These are phyloP conservation scores for Botryotinia globosa DNA, from an alignment of 2,329 filamentous ascomycete genomes.

Conservation along the genomic window DNA sequence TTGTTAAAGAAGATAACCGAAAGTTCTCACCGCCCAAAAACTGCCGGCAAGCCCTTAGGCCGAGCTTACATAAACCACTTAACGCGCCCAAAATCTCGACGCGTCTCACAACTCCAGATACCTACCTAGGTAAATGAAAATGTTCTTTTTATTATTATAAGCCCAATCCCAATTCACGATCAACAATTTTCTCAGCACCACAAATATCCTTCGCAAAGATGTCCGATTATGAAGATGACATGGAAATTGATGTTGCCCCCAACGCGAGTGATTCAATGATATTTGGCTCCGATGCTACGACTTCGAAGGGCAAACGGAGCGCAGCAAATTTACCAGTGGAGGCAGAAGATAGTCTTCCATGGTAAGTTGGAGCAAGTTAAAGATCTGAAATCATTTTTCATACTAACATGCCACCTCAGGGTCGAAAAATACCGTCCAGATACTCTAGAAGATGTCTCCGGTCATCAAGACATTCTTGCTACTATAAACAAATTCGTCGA, in stretches of 20 bases:
- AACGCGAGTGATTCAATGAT: constrained; percentile 50
- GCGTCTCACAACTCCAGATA: constrained; percentile 14
- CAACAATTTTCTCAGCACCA: background rate
- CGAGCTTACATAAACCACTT: constrained; percentile 18
- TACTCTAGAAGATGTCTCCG: constrained; percentile 87
- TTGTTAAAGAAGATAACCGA: background rate
- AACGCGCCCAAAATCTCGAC: constrained; percentile 20
- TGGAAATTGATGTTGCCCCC: constrained; percentile 61
- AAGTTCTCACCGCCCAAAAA: background rate
- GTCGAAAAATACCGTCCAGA: constrained; percentile 95
- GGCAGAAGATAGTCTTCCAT: constrained; percentile 89
- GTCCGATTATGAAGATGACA: constrained; percentile 61
- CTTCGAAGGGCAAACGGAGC: constrained; percentile 84
- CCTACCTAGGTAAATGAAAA: background rate
- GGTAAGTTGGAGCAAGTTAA: constrained; percentile 50
- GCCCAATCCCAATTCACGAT: background rate
- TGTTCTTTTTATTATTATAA: background rate
- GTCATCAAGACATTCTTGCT: constrained; percentile 93
- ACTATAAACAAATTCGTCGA: constrained; percentile 99
- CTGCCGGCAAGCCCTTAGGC: background rate
- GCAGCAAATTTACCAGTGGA: constrained; percentile 91
- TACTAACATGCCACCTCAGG: constrained; percentile 48
- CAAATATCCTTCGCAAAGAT: constrained; percentile 38
- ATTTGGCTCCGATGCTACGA: constrained; percentile 72
- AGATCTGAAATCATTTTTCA: background rate